Evolutionary conservation across 768 basidiomycete genomes (phyloP).

Genomic region (Termitomyces sp.): DNA sequence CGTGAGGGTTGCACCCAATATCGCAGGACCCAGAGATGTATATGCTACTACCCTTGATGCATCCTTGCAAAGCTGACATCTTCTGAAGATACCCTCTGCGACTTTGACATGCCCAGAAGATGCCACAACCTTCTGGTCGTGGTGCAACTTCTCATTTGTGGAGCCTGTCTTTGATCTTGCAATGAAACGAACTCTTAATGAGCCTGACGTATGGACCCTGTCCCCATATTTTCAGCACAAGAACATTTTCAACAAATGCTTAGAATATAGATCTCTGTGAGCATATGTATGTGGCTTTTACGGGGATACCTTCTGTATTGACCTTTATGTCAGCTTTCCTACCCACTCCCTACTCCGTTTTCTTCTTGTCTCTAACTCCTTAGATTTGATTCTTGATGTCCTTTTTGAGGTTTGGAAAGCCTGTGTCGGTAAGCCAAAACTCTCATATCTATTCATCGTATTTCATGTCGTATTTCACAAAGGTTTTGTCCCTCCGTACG

Average conservation of each 20-base stretch:
- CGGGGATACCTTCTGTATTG: background rate
- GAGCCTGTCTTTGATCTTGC: constrained; percentile 58
- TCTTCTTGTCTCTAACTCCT: constrained; percentile 61
- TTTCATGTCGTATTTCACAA: background rate
- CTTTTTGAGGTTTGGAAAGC: constrained; percentile 59
- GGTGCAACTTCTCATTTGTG: constrained; percentile 63
- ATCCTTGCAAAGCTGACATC: constrained; percentile 1
- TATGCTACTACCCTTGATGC: constrained; percentile 17
- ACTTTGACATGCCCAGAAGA: constrained; percentile 61
- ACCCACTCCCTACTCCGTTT: constrained; percentile 58
- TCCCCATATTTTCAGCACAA: constrained; percentile 68
- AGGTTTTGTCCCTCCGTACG: constrained; percentile 69
- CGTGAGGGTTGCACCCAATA: constrained; percentile 40
- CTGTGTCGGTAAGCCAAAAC: constrained; percentile 36
- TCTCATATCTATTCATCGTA: background rate
- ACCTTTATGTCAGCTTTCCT: constrained; percentile 37
- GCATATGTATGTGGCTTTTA: constrained; percentile 3
- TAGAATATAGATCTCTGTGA: constrained; percentile 47
- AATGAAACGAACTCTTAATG: constrained; percentile 43
- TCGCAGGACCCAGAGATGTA: constrained; percentile 49
- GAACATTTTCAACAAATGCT: constrained; percentile 61
- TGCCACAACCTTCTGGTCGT: constrained; percentile 58
- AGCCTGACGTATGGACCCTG: constrained; percentile 56
- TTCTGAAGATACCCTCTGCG: constrained; percentile 43
- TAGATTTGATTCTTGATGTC: constrained; percentile 63